Conservation (phyloP, 2,329 filamentous ascomycete species). For the Alternaria hordeiaustralica region DNA sequence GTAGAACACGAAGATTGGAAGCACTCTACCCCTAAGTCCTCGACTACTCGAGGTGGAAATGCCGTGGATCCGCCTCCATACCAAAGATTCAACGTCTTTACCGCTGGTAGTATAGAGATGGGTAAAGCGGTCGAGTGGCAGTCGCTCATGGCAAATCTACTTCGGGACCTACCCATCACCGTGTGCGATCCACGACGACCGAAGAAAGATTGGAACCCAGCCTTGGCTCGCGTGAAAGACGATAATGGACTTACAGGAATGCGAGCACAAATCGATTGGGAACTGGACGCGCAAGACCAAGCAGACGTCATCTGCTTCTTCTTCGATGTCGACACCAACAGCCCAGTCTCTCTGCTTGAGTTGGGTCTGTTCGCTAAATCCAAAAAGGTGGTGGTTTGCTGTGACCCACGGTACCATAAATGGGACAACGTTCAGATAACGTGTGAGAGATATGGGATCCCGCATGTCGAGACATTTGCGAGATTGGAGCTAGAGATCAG, state of each 20-base stretch:
- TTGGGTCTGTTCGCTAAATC: conserved; percentile 60
- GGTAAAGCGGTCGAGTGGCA: conserved; percentile 61
- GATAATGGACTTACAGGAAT: not conserved
- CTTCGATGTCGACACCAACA: conserved; percentile 60
- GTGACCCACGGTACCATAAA: conserved; percentile 61
- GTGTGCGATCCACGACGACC: conserved; percentile 66
- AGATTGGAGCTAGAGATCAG: conserved; percentile 50
- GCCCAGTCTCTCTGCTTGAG: conserved; percentile 67
- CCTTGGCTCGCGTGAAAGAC: too few species aligned
- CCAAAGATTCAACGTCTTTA: conserved; percentile 57
- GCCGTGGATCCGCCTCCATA: conserved; percentile 13
- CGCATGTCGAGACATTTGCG: conserved; percentile 50
- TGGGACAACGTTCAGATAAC: conserved; percentile 67
- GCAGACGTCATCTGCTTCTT: conserved; percentile 64
- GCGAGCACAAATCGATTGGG: conserved; percentile 63
- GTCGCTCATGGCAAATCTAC: conserved; percentile 47
- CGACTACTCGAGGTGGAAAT: not conserved
- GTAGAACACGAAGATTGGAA: conserved; percentile 18
- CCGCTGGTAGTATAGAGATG: conserved; percentile 64
- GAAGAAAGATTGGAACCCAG: conserved; percentile 62
- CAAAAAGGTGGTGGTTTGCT: conserved; percentile 61
- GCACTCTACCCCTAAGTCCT: conserved; percentile 19
- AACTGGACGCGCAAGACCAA: conserved; percentile 62
- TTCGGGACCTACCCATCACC: conserved; percentile 57
- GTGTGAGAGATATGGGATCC: conserved; percentile 57